These are phyloP conservation scores for Hypericum androsaemum DNA, from an alignment of 345 rosid genomes.

Conservation along the genomic window DNA sequence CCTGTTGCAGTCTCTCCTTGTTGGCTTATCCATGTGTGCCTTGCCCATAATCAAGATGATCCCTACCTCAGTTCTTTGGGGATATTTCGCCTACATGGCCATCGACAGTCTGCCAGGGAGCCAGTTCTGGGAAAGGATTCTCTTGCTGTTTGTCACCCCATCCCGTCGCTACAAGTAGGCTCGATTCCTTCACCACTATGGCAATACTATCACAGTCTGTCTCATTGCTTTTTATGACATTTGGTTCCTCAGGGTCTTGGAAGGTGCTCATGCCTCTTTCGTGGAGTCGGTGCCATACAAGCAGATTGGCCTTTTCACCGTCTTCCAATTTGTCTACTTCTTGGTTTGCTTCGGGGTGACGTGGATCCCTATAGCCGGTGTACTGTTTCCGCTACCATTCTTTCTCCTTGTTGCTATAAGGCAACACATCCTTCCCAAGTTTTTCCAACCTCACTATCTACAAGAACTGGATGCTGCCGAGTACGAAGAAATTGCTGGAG, in stretches of 20 bases:
- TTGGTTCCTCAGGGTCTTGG: conserved; percentile 45
- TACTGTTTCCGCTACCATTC: conserved; percentile 78
- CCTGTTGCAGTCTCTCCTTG: conserved; percentile 17
- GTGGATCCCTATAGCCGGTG: conserved; percentile 80
- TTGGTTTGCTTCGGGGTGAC: conserved; percentile 65
- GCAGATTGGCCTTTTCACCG: conserved; percentile 39
- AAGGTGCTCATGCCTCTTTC: conserved; percentile 59
- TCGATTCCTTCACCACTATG: too few relatives aligned
- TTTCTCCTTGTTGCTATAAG: conserved; percentile 64
- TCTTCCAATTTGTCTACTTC: conserved; percentile 53
- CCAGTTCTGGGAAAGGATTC: conserved; percentile 34
- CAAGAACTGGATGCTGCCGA: conserved; percentile 72
- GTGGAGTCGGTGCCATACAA: conserved; percentile 68
- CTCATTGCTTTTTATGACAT: neutral
- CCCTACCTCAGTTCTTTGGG: conserved; percentile 37
- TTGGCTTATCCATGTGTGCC: conserved; percentile 17
- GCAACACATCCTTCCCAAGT: conserved; percentile 58
- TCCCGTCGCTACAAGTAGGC: too few relatives aligned
- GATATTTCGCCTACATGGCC: conserved; percentile 34
- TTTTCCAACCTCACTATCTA: conserved; percentile 35
- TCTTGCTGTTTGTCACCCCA: too few relatives aligned
- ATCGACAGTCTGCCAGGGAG: conserved; percentile 34
- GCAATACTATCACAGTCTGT: too few relatives aligned
- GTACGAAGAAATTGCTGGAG: conserved; percentile 54
- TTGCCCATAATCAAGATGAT: conserved; percentile 24